These are phyloP conservation scores for Neonothopanus nambi DNA, from an alignment of 1,284 basidiomycete species.

Conservation along the genomic window DNA sequence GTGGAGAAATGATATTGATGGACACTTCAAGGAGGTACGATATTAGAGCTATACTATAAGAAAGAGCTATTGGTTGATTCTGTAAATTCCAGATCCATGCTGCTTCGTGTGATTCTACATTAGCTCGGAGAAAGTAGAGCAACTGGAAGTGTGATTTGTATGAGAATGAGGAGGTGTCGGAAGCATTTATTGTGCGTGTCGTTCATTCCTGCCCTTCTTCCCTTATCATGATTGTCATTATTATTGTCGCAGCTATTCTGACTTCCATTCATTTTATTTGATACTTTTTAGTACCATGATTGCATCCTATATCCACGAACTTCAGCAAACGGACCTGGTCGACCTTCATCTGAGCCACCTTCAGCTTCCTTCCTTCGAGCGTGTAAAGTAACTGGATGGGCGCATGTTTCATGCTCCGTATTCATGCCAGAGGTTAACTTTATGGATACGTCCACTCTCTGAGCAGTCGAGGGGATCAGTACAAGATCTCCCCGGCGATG, in stretches of 20 bases:
- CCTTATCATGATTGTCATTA: too few relatives aligned
- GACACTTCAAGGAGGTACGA: constrained; percentile 72
- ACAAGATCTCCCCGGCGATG: constrained; percentile 67
- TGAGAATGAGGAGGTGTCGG: constrained; percentile 74
- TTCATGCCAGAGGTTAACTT: constrained; percentile 86
- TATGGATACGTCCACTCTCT: constrained; percentile 71
- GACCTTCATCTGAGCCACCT: constrained; percentile 43
- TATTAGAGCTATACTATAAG: constrained; percentile 78
- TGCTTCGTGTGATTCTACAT: constrained; percentile 70
- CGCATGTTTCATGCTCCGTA: constrained; percentile 86
- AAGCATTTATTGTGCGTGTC: constrained; percentile 73
- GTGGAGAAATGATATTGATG: constrained; percentile 81
- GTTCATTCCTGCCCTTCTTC: constrained; percentile 7
- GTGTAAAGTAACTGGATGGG: constrained; percentile 94
- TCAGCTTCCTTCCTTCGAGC: constrained; percentile 76
- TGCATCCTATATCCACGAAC: constrained; percentile 75
- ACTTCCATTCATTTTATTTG: background rate
- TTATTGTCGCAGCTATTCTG: background rate
- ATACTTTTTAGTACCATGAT: constrained; percentile 55
- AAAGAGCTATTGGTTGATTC: too few relatives aligned
- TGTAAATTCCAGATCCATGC: constrained; percentile 80
- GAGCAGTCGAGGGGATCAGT: constrained; percentile 86
- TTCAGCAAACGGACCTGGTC: constrained; percentile 47
- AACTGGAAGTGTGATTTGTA: constrained; percentile 87
- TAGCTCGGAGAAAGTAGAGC: constrained; percentile 59